Evolutionary conservation across 192 early-diverging fungal species (phyloP).

Genomic region (Gonapodya prolifera): DNA sequence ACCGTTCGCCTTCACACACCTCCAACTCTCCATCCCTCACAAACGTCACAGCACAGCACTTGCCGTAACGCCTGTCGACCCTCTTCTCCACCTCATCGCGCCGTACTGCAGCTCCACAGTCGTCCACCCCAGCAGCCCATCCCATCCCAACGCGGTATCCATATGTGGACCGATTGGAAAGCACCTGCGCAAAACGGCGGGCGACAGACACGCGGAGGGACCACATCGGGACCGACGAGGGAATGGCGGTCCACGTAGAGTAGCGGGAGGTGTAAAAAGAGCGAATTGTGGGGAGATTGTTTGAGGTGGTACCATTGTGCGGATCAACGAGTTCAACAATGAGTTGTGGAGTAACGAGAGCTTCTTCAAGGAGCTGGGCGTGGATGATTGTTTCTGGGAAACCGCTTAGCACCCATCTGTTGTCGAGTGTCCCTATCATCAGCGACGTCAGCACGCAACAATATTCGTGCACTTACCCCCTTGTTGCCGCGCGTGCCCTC

Average conservation of each 20-base stretch:
- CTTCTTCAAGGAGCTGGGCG: constrained; percentile 24
- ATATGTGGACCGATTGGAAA: not conserved
- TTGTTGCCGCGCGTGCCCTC: not conserved
- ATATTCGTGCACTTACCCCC: not conserved
- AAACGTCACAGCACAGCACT: constrained; percentile 35
- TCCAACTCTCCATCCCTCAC: constrained; percentile 22
- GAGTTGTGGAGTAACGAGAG: constrained; percentile 27
- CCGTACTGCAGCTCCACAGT: constrained; percentile 24
- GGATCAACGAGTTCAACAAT: constrained; percentile 24
- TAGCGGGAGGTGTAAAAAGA: constrained; percentile 1
- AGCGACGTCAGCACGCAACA: no score
- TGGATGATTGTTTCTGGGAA: constrained; percentile 30
- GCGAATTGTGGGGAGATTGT: constrained; percentile 12
- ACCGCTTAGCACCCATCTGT: constrained; percentile 40
- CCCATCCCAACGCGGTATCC: not conserved
- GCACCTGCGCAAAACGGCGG: constrained; percentile 25
- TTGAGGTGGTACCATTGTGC: constrained; percentile 8
- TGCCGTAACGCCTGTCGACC: constrained; percentile 18
- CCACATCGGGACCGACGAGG: constrained; percentile 6
- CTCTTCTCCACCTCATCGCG: constrained; percentile 24
- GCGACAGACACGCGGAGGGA: constrained; percentile 10
- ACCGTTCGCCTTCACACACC: constrained; percentile 15
- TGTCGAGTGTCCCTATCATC: constrained; percentile 5
- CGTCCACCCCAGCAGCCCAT: constrained; percentile 1
- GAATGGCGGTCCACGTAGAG: constrained; percentile 6